Base-by-base conservation (phyloP, 177 flowering plant genomes). In the Tripterygium wilfordii region DNA sequence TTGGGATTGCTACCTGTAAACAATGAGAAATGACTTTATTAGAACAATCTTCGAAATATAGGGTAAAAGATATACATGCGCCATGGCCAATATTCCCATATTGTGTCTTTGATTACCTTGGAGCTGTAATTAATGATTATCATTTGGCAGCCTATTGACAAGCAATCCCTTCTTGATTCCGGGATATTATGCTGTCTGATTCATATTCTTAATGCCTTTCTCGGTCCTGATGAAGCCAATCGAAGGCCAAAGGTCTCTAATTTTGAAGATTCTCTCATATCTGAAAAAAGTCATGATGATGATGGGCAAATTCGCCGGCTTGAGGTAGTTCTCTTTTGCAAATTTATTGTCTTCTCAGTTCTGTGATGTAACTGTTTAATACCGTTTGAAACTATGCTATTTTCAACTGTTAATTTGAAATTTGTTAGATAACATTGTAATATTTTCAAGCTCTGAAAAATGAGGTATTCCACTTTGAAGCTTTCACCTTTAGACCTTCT, bases 161-260 rank as follows among this genome's bases (percentile, higher is more conserved):
- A 87, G 53, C 97, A 94, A 65, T 86, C 96, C 54, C 89, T 94
- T 44, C 80, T 94, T 47, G 96, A 90, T 71, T 90, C 99, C 62
- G 99, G 97, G 53, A 94, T 94, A 37, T 69, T 94, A 7, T 83
- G 99, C 79, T 90, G 96, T 65, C 95, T 94, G 51, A 76, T 94
- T 57, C 90, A 83, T 59, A 64, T 90, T 54, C 78, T 94, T n/a
- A 77, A 74, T 72, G 72, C 90, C 58, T 85, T 94, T 64, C 63
- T 90, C 54, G 61, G 64, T 57, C 71, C 85, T 54, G 53, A 58
- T 68, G 81, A 60, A 55, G 62, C 61, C 29, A 62, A 32, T 56
- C 65, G 60, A 52, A 53, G 45, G 46, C 52, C 54, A 57, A 59
- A 42, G 29, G 50, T 31, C 60, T 51, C 41, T 45, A 48, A 59